These are phyloP conservation scores for Phytophthora ramorum DNA, from an alignment of 352 stramenopile species.

Conservation along the genomic window DNA sequence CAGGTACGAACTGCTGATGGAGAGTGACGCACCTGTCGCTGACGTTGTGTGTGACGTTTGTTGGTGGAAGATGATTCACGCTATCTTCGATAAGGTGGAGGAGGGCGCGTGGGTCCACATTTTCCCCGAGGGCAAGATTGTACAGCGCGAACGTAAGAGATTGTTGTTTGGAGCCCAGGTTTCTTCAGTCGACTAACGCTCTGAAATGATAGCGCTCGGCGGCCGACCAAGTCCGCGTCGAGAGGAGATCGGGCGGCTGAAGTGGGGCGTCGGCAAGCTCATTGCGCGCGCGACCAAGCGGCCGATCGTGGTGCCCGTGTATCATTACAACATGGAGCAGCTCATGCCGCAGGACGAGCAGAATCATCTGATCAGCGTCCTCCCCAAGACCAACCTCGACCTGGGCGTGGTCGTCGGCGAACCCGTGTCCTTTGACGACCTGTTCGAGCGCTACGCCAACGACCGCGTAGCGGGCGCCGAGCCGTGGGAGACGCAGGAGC, in stretches of 20 bases:
- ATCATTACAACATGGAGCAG: constrained; percentile 89
- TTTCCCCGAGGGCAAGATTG: constrained; percentile 89
- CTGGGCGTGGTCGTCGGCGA: constrained; percentile 72
- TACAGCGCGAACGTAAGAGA: constrained; percentile 58
- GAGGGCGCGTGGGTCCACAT: constrained; percentile 87
- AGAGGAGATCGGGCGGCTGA: constrained; percentile 83
- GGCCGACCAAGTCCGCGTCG: constrained; percentile 63
- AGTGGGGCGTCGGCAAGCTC: constrained; percentile 90
- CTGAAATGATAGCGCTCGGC: constrained; percentile 54
- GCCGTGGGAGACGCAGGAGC: constrained; percentile 68
- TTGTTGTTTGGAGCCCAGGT: neutral
- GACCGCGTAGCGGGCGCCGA: constrained; percentile 52
- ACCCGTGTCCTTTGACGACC: constrained; percentile 84
- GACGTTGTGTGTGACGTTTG: neutral
- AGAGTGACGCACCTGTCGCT: neutral
- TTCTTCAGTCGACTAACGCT: neutral
- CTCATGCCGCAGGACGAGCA: constrained; percentile 86
- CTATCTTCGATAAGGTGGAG: constrained; percentile 85
- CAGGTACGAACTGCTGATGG: constrained; percentile 32
- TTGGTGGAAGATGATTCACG: constrained; percentile 61
- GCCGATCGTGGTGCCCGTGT: constrained; percentile 85
- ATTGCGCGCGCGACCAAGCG: constrained; percentile 74
- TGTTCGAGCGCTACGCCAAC: constrained; percentile 69
- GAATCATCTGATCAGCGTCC: constrained; percentile 72
- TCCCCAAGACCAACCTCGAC: constrained; percentile 61